Evolutionary conservation across 1,139 yeast species (phyloP).

Genomic region (Candida labiduridarum): DNA sequence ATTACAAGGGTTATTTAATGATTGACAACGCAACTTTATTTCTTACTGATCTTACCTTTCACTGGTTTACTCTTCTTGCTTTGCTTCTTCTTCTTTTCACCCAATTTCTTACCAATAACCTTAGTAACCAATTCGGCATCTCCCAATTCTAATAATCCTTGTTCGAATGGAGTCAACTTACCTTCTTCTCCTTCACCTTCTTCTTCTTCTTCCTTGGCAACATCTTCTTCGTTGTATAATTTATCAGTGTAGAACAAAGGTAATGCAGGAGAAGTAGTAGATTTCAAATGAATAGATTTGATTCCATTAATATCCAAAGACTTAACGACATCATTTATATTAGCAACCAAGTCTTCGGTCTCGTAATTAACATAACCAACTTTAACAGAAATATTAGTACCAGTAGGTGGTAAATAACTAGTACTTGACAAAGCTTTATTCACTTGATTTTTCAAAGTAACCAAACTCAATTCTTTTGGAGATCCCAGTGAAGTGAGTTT

Average conservation of each 20-base stretch:
- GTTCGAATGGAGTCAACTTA: conserved; percentile 64
- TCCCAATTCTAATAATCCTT: conserved; percentile 77
- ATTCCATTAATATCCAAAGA: conserved; percentile 47
- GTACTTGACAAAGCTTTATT: conserved; percentile 61
- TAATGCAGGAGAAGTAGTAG: conserved; percentile 74
- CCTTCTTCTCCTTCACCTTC: conserved; percentile 35
- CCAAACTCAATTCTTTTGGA: conserved; percentile 51
- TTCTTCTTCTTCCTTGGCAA: conserved; percentile 26
- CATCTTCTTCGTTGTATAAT: conserved; percentile 47
- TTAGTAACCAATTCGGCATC: conserved; percentile 66
- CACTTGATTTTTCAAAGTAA: conserved; percentile 60
- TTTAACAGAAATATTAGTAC: conserved; percentile 65
- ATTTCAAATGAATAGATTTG: conserved; percentile 69
- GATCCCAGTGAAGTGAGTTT: conserved; percentile 43
- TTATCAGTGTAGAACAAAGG: conserved; percentile 76
- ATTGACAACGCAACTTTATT: neutral
- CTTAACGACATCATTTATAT: conserved; percentile 58
- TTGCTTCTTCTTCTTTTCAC: conserved; percentile 13
- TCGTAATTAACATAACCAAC: conserved; percentile 57
- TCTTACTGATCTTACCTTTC: conserved; percentile 9
- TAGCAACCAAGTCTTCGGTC: conserved; percentile 45
- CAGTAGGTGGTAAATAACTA: conserved; percentile 71
- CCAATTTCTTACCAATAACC: conserved; percentile 45
- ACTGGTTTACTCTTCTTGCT: conserved; percentile 17
- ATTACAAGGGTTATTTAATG: neutral